A percentile compares a stretch with the other conserved stretches of the same genome.
Evolutionary conservation across 176 grass and related monocot species (phyloP).

Genomic region (Luzula sylvatica): DNA sequence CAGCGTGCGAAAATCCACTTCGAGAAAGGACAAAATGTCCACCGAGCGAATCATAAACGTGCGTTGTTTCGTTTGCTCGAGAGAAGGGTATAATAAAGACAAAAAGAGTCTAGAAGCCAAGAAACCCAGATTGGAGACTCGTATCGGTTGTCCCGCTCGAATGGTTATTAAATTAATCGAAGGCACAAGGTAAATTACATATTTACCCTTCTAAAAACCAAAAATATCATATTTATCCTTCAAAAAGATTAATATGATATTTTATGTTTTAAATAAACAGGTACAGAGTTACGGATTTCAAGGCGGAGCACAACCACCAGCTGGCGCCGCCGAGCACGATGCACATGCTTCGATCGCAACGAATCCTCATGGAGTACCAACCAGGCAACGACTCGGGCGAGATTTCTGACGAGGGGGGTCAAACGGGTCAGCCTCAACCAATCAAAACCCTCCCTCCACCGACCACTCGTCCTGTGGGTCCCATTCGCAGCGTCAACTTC

Average conservation of each 20-base stretch:
- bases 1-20: slow-evolving; percentile 92
- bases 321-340: slow-evolving; percentile 86
- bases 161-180: slow-evolving; percentile 91
- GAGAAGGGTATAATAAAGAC: slow-evolving; percentile 93
- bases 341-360: slow-evolving; percentile 96
- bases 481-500: slow-evolving; percentile 59
- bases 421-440: slow-evolving; percentile 10
- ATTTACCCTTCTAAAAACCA: too few species aligned
- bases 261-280: slow-evolving; percentile 14
- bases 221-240: too few species aligned
- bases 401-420: slow-evolving; percentile 14
- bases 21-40: slow-evolving; percentile 57
- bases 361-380: slow-evolving; percentile 85
- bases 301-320: slow-evolving; percentile 94
- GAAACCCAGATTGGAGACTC: slow-evolving; percentile 87
- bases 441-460: slow-evolving; percentile 22
- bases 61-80: slow-evolving; percentile 92
- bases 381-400: slow-evolving; percentile 29
- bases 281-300: slow-evolving; percentile 88
- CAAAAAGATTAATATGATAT: too few species aligned
- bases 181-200: slow-evolving; percentile 17
- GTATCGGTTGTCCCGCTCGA: slow-evolving; percentile 85
- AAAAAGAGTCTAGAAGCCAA: slow-evolving; percentile 91
- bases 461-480: slow-evolving; percentile 61
- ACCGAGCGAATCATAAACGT: slow-evolving; percentile 86